A percentile compares a stretch with the other conserved stretches of the same genome.
These are phyloP conservation scores for Dothidotthia symphoricarpi DNA, from an alignment of 2,329 filamentous ascomycete genomes.

Conservation along the genomic window DNA sequence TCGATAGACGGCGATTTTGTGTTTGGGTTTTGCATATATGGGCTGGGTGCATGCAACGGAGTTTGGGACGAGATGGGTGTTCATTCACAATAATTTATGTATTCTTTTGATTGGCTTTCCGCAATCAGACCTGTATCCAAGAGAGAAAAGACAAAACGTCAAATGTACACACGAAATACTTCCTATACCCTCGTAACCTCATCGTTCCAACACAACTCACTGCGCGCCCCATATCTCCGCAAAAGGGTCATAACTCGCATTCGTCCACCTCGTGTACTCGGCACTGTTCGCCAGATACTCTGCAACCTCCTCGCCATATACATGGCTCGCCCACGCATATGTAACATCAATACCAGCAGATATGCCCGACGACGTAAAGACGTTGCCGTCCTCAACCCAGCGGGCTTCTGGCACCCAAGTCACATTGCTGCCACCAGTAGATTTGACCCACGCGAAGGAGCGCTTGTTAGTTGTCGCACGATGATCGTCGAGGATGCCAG, in stretches of 20 bases:
- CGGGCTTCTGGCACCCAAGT: slow-evolving; percentile 57
- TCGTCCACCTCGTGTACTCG: slow-evolving; percentile 57
- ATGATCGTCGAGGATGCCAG: slow-evolving; percentile 60
- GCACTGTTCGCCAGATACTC: slow-evolving; percentile 48
- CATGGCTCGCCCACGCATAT: slow-evolving; percentile 54
- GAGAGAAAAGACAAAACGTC: too few species aligned
- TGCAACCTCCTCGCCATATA: slow-evolving; percentile 56
- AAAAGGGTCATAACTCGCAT: slow-evolving; percentile 57
- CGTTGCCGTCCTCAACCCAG: slow-evolving; percentile 64
- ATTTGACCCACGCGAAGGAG: slow-evolving; percentile 50
- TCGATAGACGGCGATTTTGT: too few species aligned
- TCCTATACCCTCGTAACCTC: too few species aligned
- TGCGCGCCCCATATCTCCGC: slow-evolving; percentile 33
- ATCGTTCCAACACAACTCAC: too few species aligned
- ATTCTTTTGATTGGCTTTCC: too few species aligned
- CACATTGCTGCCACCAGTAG: slow-evolving; percentile 47
- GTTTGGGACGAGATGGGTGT: too few species aligned
- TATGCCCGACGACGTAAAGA: slow-evolving; percentile 65
- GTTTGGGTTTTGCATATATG: too few species aligned
- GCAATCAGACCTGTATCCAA: too few species aligned
- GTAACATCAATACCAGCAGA: slow-evolving; percentile 62
- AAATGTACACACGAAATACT: too few species aligned
- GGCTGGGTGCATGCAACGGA: too few species aligned
- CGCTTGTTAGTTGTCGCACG: slow-evolving; percentile 66
- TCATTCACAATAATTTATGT: too few species aligned